Evolutionary conservation across 176 grass and related monocot genomes (phyloP), one percentile per base, ranked within the genome.

Genomic region (Oryza glumipatula): DNA sequence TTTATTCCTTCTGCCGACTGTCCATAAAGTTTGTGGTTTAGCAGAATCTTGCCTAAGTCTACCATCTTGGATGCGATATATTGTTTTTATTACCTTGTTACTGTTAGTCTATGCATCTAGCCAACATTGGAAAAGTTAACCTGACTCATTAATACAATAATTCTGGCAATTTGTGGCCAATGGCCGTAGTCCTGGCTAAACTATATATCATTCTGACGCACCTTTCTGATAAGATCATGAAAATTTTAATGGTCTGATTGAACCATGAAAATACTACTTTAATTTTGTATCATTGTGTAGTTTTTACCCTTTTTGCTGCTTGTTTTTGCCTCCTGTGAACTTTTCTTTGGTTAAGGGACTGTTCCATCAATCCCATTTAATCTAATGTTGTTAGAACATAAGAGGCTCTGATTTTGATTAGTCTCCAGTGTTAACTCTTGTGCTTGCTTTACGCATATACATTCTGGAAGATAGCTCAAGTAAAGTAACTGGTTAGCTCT

Each of bases 1-100:
- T 78, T 36, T 88, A 79, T 83, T 88, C 67, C 6, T 41, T 33
- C 5, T 67, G 52, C 73, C 0, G 12, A 15, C 72, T 72, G 32
- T 54, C 35, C 65, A 85, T 76, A 65, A 51, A 24, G 44, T 74
- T 22, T 65, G 12, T 49, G 61, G 58, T 39, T 74, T 15, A 11
- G 35, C 66, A 49, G 68, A 73, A 73, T 73, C 56, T 80, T 89
- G 49, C 54, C 41, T 1, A 32, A 70, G 44, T 52, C 16, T 26
- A 26, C 26, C 26, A 26, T 26, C 26, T 26, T 26, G 26, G 1
- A 26, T 26, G 26, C 26, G 26, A 26, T 26, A 26, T 26, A 26
- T 26, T 26, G 1, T 1, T 26, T 1, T 26, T 1, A 26, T 26
- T 26, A 26, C 26, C 26, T 26, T 26, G 26, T 26, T 67, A 30